Evolutionary conservation across 2,329 filamentous ascomycete genomes (phyloP), one percentile per base, ranked within the genome.

Genomic region (Aureobasidium leucospermi): DNA sequence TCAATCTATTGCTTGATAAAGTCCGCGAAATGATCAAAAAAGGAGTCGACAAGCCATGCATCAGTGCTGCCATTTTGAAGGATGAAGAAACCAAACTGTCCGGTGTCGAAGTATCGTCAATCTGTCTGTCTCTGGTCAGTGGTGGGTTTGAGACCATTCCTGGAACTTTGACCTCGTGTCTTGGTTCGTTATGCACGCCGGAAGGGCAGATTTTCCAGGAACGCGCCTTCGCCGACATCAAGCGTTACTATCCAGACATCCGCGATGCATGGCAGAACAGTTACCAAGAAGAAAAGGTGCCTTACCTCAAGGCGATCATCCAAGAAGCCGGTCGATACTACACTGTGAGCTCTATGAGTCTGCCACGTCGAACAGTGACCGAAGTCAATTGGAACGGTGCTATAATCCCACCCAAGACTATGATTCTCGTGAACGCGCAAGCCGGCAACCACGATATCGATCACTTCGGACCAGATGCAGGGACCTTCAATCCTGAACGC

Each of bases 111-210:
- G 78, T 82, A 15, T 77, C 74, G 2, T 81, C 77, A 0, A 82
- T 82, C 42, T 81, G 79, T 61, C 67, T 82, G 0, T 79, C 77
- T 0, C 70, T 82, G 1, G 79, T 82, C 0, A 79, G 76, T 19
- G 79, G 79, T 10, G 79, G 79, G 0, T 82, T 82, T 51, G 79
- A 82, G 64, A 81, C 79, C 0, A 81, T 82, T 47, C 78, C 79
- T 0, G 79, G 79, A 0, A 81, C 79, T 0, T 62, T 81, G n/a
- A 81, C 79, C 0, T 78, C 75, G 5, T 78, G 75, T 46, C 76
- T 82, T 43, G 79, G 78, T 1, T 80, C 77, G 0, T 68, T 82
- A 0, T 75, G 71, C 1, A 81, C 78, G 0, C 67, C 70, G 0
- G 75, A 78, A 63, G 79, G 79, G 0, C 79, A 81, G 61, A 63